A percentile compares a stretch with the other conserved stretches of the same genome.
Conservation (phyloP, 306 rosid species). For the Cyclanthera cordifolia region DNA sequence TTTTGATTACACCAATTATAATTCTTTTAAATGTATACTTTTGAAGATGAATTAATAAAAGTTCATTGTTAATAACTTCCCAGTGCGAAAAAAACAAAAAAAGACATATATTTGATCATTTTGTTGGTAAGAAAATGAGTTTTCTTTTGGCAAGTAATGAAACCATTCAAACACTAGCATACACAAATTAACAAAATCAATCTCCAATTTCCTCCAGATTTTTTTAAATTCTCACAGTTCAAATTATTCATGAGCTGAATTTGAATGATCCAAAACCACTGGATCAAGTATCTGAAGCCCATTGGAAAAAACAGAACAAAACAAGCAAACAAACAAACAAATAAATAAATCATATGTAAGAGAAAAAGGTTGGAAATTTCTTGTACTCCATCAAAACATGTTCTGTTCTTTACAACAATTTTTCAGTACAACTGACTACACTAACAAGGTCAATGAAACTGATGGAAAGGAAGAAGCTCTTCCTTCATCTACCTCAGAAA, state of each 20-base stretch:
- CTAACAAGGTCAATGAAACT: constrained; percentile 2
- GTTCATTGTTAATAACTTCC: too few species aligned
- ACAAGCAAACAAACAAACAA: neutral
- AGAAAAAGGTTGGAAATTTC: neutral
- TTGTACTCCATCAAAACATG: constrained; percentile 5
- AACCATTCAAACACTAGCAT: too few species aligned
- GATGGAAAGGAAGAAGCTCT: constrained; percentile 11
- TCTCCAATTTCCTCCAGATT: neutral
- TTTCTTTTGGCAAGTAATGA: too few species aligned
- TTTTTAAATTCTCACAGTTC: neutral
- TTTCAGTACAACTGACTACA: constrained; percentile 1
- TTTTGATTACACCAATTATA: too few species aligned
- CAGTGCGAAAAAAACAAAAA: too few species aligned
- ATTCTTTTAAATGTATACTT: too few species aligned
- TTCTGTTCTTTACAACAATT: neutral
- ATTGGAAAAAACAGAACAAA: neutral
- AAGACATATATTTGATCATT: too few species aligned
- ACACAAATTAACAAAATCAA: too few species aligned
- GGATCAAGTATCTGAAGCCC: neutral
- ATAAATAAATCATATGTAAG: neutral
- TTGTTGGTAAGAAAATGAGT: too few species aligned
- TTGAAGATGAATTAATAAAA: too few species aligned
- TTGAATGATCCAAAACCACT: neutral
- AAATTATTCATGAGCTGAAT: neutral
- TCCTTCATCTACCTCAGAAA: constrained; percentile 10